Evolutionary conservation across 345 rosid genomes (phyloP).

Genomic region (Firmiana major): DNA sequence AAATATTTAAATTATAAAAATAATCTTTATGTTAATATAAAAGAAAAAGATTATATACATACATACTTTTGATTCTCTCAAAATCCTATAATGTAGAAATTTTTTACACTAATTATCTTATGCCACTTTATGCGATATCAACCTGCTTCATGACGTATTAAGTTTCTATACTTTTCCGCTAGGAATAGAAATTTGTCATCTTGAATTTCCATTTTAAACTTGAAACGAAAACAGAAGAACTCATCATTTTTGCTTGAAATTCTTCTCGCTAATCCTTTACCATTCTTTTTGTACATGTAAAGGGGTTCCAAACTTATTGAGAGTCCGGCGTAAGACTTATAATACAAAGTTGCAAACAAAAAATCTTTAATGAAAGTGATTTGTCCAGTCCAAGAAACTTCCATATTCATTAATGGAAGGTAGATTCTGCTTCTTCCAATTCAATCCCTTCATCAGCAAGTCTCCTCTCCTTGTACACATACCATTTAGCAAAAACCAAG

Average conservation of each 20-base stretch:
- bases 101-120: too few relatives aligned
- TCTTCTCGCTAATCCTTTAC: background rate
- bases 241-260: background rate
- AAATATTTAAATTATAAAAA: too few relatives aligned
- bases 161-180: background rate
- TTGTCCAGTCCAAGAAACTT: background rate
- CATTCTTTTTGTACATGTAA: conserved; percentile 6
- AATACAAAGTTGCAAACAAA: background rate
- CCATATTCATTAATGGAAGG: conserved; percentile 28
- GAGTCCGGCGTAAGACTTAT: background rate
- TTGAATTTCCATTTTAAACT: background rate
- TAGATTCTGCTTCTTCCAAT: conserved; percentile 48
- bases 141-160: background rate
- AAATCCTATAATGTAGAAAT: too few relatives aligned
- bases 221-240: background rate
- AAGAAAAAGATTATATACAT: too few relatives aligned
- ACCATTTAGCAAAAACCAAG: conserved; percentile 67
- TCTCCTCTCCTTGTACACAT: conserved; percentile 90
- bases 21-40: too few relatives aligned
- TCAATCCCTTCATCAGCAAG: conserved; percentile 67
- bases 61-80: too few relatives aligned
- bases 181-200: too few relatives aligned
- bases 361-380: conserved; percentile 4
- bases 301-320: conserved; percentile 6
- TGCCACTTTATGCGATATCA: too few relatives aligned